Percentiles rank a stretch among this genome's conserved stretches.
Evolutionary conservation across 2,329 filamentous ascomycete genomes (phyloP).

Genomic region (Metarhizium guizhouense): DNA sequence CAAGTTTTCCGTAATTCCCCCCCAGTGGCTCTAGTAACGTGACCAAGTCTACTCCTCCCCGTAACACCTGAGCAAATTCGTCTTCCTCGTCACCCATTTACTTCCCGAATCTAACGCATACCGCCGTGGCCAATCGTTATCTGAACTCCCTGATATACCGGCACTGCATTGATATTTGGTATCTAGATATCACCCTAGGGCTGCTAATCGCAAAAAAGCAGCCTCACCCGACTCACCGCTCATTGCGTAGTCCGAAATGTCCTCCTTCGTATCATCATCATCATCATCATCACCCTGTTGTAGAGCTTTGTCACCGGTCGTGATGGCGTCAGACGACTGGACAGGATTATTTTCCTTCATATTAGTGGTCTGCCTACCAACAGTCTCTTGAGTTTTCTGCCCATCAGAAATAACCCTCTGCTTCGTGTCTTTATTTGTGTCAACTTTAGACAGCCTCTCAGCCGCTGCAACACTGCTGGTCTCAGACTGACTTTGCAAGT

Average conservation of each 20-base stretch:
- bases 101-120: too few relatives aligned
- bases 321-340: not conserved
- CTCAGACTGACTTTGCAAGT: not conserved
- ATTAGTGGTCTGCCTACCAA: not conserved
- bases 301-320: not conserved
- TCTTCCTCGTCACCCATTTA: too few relatives aligned
- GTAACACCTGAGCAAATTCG: too few relatives aligned
- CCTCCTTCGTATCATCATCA: not conserved
- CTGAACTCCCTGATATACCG: too few relatives aligned
- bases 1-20: too few relatives aligned
- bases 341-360: not conserved
- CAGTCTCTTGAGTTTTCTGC: not conserved
- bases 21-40: too few relatives aligned
- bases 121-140: too few relatives aligned
- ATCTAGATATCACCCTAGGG: not conserved
- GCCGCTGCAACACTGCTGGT: not conserved
- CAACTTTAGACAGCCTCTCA: not conserved
- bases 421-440: not conserved
- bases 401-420: not conserved
- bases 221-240: not conserved
- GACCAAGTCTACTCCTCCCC: too few relatives aligned
- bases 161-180: too few relatives aligned
- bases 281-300: not conserved
- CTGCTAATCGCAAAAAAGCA: constrained; percentile 1
- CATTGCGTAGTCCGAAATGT: not conserved